These are phyloP conservation scores for Phalaenopsis equestris DNA, from an alignment of 106 monocot species.

Conservation along the genomic window DNA sequence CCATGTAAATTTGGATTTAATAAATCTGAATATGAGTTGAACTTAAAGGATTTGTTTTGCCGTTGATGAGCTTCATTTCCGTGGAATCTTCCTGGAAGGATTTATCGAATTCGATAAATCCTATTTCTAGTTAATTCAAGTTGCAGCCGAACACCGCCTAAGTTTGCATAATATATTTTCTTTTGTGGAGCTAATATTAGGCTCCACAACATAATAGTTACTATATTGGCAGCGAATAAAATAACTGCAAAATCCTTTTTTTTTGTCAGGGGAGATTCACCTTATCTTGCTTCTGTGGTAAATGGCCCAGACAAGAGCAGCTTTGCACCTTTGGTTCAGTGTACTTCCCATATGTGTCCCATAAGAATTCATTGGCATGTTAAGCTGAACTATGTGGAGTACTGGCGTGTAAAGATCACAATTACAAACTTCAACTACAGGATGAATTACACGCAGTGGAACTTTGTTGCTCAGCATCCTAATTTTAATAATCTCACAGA, in stretches of 20 bases:
- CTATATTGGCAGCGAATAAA: neutral
- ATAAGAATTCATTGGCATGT: constrained; percentile 71
- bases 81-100: no score
- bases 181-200: no score
- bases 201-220: neutral
- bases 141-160: no score
- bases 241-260: neutral
- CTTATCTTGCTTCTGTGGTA: constrained; percentile 40
- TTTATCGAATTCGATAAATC: no score
- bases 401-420: constrained; percentile 59
- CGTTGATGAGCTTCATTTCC: no score
- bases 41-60: no score
- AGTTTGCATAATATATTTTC: no score
- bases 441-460: constrained; percentile 72
- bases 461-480: constrained; percentile 56
- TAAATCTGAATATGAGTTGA: no score
- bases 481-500: constrained; percentile 56
- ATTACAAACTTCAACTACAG: constrained; percentile 68
- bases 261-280: constrained; percentile 45
- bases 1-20: no score
- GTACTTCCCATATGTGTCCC: constrained; percentile 71
- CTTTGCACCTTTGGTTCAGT: constrained; percentile 45
- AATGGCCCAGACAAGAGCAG: constrained; percentile 50
- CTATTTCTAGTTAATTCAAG: no score
- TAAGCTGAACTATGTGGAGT: constrained; percentile 57